These are phyloP conservation scores for Thymus quinquecostatus DNA, from an alignment of 257 asterid species.

Conservation along the genomic window DNA sequence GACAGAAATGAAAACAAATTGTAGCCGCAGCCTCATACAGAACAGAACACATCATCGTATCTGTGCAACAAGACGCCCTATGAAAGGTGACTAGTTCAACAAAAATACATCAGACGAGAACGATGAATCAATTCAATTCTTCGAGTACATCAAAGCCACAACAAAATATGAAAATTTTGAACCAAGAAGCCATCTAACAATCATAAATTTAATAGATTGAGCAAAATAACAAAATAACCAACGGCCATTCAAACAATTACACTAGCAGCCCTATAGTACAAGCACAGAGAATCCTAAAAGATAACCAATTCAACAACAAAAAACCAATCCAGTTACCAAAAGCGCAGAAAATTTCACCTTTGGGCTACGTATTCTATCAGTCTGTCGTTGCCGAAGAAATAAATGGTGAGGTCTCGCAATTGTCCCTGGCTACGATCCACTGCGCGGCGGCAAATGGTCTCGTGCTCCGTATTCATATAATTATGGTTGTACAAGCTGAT, in stretches of 20 bases:
- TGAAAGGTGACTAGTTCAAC: too few species aligned
- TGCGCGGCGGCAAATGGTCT: conserved; percentile 40
- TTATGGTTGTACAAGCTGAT: conserved; percentile 9
- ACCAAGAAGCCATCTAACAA: too few species aligned
- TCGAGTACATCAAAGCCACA: too few species aligned
- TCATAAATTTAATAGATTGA: not conserved
- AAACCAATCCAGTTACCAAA: not conserved
- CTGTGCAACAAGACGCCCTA: too few species aligned
- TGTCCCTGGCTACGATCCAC: conserved; percentile 49
- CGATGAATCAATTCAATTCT: too few species aligned
- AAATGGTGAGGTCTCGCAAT: conserved; percentile 33
- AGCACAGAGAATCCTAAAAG: not conserved
- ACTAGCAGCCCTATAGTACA: not conserved
- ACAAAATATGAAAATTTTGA: too few species aligned
- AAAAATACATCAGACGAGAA: too few species aligned
- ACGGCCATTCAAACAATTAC: not conserved
- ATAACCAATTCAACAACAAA: not conserved
- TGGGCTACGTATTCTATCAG: conserved; percentile 36
- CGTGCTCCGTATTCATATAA: too few species aligned
- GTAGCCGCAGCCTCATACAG: too few species aligned
- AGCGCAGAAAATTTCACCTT: conserved; percentile 20
- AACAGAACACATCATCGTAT: too few species aligned
- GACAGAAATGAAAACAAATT: too few species aligned
- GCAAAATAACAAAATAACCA: too few species aligned
- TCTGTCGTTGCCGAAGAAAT: conserved; percentile 16